Base-by-base conservation (phyloP, 805 yeast species). In the Spathaspora passalidarum region DNA sequence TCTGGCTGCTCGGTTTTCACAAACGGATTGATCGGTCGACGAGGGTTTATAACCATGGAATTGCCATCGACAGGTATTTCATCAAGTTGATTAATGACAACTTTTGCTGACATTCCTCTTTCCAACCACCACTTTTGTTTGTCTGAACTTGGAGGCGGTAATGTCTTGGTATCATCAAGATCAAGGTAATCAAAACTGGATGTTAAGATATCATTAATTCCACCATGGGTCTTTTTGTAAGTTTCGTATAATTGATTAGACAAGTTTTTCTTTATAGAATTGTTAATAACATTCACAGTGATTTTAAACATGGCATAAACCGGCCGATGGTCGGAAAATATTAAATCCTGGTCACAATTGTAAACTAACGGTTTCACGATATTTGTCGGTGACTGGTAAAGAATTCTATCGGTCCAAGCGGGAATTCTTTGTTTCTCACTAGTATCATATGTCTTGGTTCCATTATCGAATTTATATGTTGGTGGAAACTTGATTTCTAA, bases 361-460 rank as follows among this genome's bases (percentile, higher is more conserved):
- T 92, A 94, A 6, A 69, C 65, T 1, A 75, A 50, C 50, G 86
- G 92, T 38, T 68, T 72, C 46, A 91, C 61, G 9, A 76, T 71
- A 29, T 77, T 75, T 13, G 86, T 82, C 20, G 86, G 70, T 3
- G 76, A 66, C 45, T 71, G 55, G 56, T 81, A 83, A 40, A 91
- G 64, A 32, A 88, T 84, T 57, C 99, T 73, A 63, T 92, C 99
- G 0, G 98, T 92, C 97, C 98, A 92, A 0, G 97, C 86, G 1
- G 99, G 99, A 3, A 88, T 83, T 55, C 99, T 76, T 51, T 85
- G 92, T 61, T 92, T 92, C 55, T 92, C 99, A 9, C 96, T 85
- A 1, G 95, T 75, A 62, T 92, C 98, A 61, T 91, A 94, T 16
- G 63, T 69, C 41, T 79, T 75, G 0, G 96, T 84, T 3, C 92